These are phyloP conservation scores for Trichosporon asahii DNA, from an alignment of 1,284 basidiomycete genomes.

Conservation along the genomic window DNA sequence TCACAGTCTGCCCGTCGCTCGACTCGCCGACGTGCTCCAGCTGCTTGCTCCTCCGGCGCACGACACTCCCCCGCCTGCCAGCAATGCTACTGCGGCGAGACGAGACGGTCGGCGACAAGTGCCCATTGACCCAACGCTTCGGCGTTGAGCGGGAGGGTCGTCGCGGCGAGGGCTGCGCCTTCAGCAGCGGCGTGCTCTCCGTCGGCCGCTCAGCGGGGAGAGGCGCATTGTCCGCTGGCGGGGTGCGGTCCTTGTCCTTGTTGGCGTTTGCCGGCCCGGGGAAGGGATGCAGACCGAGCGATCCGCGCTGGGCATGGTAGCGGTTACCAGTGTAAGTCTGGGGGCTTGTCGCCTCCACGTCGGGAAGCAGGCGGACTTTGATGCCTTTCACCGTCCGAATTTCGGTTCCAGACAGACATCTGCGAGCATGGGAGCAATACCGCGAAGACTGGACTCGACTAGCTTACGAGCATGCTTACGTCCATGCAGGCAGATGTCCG, in stretches of 20 bases:
- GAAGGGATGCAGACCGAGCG: conserved; percentile 7
- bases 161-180: background rate
- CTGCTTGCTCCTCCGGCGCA: background rate
- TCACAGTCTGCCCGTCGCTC: conserved; percentile 78
- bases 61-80: background rate
- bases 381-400: too few species aligned
- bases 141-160: background rate
- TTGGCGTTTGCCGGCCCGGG: background rate
- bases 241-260: background rate
- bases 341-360: conserved; percentile 7
- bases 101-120: conserved; percentile 6
- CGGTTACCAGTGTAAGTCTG: background rate
- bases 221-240: background rate
- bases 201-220: conserved; percentile 7
- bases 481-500: too few species aligned
- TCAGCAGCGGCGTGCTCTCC: conserved; percentile 15
- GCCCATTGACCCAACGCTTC: conserved; percentile 10
- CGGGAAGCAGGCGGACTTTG: conserved; percentile 12
- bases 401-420: too few species aligned
- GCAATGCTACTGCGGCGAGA: background rate
- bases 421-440: too few species aligned
- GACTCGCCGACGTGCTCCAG: conserved; percentile 55
- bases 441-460: too few species aligned
- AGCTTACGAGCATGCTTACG: too few species aligned
- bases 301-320: background rate